Evolutionary conservation across 495 filamentous ascomycete genomes (phyloP), one percentile per base, ranked within the genome.

Genomic region (Podospora conica): DNA sequence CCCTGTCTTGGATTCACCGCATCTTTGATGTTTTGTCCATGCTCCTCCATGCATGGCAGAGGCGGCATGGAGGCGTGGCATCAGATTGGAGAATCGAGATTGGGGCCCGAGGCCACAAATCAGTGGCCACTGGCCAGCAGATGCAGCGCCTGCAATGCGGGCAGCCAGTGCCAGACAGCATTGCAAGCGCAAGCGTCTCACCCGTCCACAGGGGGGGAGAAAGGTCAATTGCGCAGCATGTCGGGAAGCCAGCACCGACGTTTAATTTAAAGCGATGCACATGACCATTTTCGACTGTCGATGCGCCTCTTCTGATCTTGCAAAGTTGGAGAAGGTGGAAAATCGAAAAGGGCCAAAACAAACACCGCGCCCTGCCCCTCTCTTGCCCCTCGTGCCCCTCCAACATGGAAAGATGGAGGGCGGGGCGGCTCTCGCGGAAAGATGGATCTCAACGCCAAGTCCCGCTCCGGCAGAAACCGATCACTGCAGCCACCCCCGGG

Each of bases 1-100:
- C 60, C 61, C 25, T 58, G 65, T 67, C 65, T 67, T 63, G 65
- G 60, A 63, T 67, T 63, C 65, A 67, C 65, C 65, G 65, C 65
- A 67, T 67, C 29, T 67, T 62, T 64, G 64, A n/a, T n/a, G 58
- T 48, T n/a, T n/a, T n/a, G n/a, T n/a, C n/a, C n/a, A n/a, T 58
- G 29, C 58, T 54, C 55, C n/a, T 53, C 59, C 28, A 18, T 21
- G 59, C 59, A 24, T 12, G 23, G 23, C 15, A 20, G 28, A 22
- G n/a, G 27, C 18, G 58, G 58, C n/a, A 29, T 10, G n/a, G 54
- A 20, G 54, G 57, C 25, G 29, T 15, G 22, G 25, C 58, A 59
- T 27, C 58, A 59, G 29, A 33, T 59, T 33, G 58, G 58, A 48
- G 40, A n/a, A 48, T 48, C 40, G 40, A 48, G 40, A 48, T 40